Evolutionary conservation across 768 basidiomycete species (phyloP), one percentile per base, ranked within the genome.

Genomic region (Albatrellus ellisii): DNA sequence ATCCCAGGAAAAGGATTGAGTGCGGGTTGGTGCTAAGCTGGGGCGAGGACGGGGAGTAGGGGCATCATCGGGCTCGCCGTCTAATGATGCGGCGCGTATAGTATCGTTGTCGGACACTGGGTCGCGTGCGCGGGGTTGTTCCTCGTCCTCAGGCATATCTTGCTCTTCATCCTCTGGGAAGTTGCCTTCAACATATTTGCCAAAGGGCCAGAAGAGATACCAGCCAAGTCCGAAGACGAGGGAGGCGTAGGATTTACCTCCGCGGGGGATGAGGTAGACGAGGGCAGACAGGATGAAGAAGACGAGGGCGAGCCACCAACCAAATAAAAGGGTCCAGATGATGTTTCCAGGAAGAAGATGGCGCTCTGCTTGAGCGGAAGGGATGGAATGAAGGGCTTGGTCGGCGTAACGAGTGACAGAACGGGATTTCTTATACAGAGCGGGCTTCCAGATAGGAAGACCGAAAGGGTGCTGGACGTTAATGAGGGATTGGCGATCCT

Each of bases 391-490:
- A 4, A 99, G 74, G 0, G 86, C 95, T 45, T 85, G 79, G 59
- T 99, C 95, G 27, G 95, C 95, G 62, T 90, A 77, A 39, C 94
- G 87, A 37, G 92, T 97, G 53, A 99, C 87, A 2, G 92, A 88
- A 25, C 95, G 81, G 25, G 86, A 84, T 59, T 99, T 99, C 63
- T 92, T 91, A 77, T 99, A 99, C 44, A 99, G 62, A 0, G 95
- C 95, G 17, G 95, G 95, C 60, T 99, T 99, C 95, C 95, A 99
- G 57, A 99, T 97, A 28, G 89, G 94, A 45, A 99, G 70, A 67
- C 95, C 95, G 60, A 99, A 99, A 11, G 95, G 95, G 60, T 99
- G 95, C 56, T 94, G 88, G 56, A 95, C 92, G 63, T 99, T 99
- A 58, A 98, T 95, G 53, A 95, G 83, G 32, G 92, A 95, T 60